Conservation (phyloP, 2,329 filamentous ascomycete species). For the Pseudodiploospora longispora region DNA sequence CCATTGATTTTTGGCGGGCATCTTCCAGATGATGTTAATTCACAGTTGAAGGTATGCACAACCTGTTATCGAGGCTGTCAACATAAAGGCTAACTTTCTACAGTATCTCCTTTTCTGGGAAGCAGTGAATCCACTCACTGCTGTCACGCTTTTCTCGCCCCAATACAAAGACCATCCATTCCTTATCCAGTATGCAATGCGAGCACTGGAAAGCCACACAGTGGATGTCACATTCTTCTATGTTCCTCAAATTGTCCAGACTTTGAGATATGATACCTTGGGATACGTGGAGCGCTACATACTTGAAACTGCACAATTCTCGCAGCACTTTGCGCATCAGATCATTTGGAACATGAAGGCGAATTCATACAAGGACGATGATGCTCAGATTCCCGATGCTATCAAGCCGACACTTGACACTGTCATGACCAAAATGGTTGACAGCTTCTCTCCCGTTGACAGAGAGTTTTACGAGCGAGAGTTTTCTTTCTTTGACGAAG, state of each 20-base stretch:
- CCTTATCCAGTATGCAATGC: constrained; percentile 93
- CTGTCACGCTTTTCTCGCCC: constrained; percentile 87
- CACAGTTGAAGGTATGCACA: constrained; percentile 64
- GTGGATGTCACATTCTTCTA: constrained; percentile 99
- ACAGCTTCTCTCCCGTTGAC: constrained; percentile 72
- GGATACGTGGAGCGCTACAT: constrained; percentile 97
- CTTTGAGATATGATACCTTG: constrained; percentile 81
- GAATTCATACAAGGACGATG: constrained; percentile 96
- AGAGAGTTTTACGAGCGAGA: constrained; percentile 86
- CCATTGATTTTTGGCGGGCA: constrained; percentile 70
- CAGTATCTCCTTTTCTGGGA: constrained; percentile 90
- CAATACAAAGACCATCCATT: constrained; percentile 87
- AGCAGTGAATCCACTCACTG: constrained; percentile 84
- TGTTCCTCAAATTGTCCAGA: constrained; percentile 95
- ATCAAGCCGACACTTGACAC: constrained; percentile 91
- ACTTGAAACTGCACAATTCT: constrained; percentile 91
- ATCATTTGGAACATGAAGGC: constrained; percentile 99
- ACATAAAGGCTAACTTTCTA: constrained; percentile 10
- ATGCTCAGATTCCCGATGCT: constrained; percentile 78
- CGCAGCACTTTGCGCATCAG: constrained; percentile 96
- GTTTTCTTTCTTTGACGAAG: constrained; percentile 96
- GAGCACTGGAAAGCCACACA: constrained; percentile 84
- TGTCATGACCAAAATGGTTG: constrained; percentile 77
- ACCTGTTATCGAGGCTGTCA: neutral
- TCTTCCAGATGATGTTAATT: constrained; percentile 67